These are phyloP conservation scores for Brachypodium distachyon DNA, from an alignment of 202 grass and related monocot genomes.

Conservation along the genomic window DNA sequence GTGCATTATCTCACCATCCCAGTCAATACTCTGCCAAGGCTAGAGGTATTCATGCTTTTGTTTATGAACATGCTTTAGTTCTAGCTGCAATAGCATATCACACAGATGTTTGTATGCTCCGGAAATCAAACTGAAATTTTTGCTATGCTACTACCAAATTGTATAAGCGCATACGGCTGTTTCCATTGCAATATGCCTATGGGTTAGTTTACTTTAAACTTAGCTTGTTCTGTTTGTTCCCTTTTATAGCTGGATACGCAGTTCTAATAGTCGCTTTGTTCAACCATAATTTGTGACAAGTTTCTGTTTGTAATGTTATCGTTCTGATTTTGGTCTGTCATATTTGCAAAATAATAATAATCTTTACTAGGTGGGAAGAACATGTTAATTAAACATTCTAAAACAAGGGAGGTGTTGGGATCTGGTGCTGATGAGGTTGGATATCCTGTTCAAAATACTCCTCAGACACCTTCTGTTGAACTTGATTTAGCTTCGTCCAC, in stretches of 20 bases:
- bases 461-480: conserved; percentile 23
- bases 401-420: background rate
- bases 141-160: background rate
- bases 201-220: background rate
- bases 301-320: background rate
- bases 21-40: background rate
- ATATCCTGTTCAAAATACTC: conserved; percentile 4
- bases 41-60: background rate
- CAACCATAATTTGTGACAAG: background rate
- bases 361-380: background rate
- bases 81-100: background rate
- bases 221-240: background rate
- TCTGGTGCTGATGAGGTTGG: background rate
- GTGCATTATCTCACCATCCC: background rate
- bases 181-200: background rate
- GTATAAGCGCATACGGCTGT: background rate
- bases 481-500: conserved; percentile 58
- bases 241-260: background rate
- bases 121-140: background rate
- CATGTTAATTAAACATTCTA: background rate
- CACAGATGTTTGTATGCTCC: background rate
- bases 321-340: background rate
- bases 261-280: background rate
- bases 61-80: background rate
- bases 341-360: background rate